Percentiles rank a stretch among this genome's conserved stretches.
Evolutionary conservation across 768 basidiomycete species (phyloP).

Genomic region (Russula vinacea): DNA sequence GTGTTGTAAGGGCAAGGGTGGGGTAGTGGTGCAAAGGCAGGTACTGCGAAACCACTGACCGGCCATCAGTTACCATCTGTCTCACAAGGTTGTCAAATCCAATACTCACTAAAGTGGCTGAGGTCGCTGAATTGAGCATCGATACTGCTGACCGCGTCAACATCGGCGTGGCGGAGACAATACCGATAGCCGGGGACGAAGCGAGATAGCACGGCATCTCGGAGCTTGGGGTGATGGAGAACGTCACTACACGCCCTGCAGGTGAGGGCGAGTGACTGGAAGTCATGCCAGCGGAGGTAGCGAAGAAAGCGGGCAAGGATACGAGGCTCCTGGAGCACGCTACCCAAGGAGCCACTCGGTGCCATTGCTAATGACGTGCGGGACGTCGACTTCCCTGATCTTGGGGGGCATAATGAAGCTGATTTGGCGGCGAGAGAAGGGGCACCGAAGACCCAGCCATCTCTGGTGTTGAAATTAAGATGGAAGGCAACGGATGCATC

Average conservation of each 20-base stretch:
- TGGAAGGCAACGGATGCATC: conserved; percentile 8
- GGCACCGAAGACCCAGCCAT: conserved; percentile 1
- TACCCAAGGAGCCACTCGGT: conserved; percentile 30
- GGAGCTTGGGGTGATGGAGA: conserved; percentile 37
- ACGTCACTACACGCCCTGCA: conserved; percentile 38
- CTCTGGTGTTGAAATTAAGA: neutral
- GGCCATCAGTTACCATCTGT: neutral
- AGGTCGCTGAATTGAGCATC: conserved; percentile 57
- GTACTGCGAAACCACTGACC: conserved; percentile 60
- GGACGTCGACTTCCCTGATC: neutral
- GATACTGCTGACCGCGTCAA: conserved; percentile 45
- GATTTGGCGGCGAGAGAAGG: neutral
- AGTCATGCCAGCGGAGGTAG: conserved; percentile 40
- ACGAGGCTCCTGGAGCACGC: conserved; percentile 38
- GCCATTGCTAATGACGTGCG: neutral
- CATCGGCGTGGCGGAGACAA: conserved; percentile 44
- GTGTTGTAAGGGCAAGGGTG: conserved; percentile 55
- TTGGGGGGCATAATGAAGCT: neutral
- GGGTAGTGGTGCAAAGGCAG: conserved; percentile 69
- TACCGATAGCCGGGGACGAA: conserved; percentile 58
- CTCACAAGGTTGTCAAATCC: conserved; percentile 17
- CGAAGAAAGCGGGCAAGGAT: conserved; percentile 38
- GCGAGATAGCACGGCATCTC: conserved; percentile 42
- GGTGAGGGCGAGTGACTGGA: conserved; percentile 41
- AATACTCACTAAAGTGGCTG: conserved; percentile 58